Evolutionary conservation across 345 rosid genomes (phyloP).

Genomic region (Aegle marmelos): DNA sequence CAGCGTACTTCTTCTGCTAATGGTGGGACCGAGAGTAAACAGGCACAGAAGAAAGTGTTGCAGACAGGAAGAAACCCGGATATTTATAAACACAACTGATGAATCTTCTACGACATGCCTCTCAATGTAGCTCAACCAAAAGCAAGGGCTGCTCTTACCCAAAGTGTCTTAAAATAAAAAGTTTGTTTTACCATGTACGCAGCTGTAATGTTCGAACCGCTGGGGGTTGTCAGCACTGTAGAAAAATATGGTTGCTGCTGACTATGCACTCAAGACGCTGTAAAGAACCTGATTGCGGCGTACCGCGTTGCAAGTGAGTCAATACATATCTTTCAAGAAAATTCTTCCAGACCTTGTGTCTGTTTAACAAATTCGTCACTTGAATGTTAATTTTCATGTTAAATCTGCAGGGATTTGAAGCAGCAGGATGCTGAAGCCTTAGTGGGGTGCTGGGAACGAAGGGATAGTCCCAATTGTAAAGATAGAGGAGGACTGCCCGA

Average conservation of each 20-base stretch:
- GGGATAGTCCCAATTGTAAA: slow-evolving; percentile 1
- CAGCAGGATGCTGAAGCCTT: background rate
- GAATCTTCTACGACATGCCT: slow-evolving; percentile 41
- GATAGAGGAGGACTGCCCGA: background rate
- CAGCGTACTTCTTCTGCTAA: slow-evolving; percentile 17
- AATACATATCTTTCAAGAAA: background rate
- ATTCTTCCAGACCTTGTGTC: background rate
- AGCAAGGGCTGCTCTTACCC: slow-evolving; percentile 32
- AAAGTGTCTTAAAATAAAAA: slow-evolving; percentile 31
- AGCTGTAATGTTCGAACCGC: slow-evolving; percentile 24
- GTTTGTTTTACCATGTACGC: slow-evolving; percentile 33
- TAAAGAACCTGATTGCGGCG: slow-evolving; percentile 24
- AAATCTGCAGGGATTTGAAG: slow-evolving; percentile 23
- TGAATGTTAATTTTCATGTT: background rate
- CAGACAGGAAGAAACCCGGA: background rate
- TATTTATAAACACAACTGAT: slow-evolving; percentile 8
- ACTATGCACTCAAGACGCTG: slow-evolving; percentile 35
- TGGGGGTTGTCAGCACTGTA: slow-evolving; percentile 31
- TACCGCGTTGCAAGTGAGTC: slow-evolving; percentile 51
- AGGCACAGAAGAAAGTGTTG: background rate
- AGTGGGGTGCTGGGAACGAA: background rate
- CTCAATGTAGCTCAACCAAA: slow-evolving; percentile 19
- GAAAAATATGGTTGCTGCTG: slow-evolving; percentile 23
- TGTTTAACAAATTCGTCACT: background rate
- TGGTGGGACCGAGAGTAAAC: background rate